Conservation (phyloP, 2,329 filamentous ascomycete species). For the Huntiella moniliformis region DNA sequence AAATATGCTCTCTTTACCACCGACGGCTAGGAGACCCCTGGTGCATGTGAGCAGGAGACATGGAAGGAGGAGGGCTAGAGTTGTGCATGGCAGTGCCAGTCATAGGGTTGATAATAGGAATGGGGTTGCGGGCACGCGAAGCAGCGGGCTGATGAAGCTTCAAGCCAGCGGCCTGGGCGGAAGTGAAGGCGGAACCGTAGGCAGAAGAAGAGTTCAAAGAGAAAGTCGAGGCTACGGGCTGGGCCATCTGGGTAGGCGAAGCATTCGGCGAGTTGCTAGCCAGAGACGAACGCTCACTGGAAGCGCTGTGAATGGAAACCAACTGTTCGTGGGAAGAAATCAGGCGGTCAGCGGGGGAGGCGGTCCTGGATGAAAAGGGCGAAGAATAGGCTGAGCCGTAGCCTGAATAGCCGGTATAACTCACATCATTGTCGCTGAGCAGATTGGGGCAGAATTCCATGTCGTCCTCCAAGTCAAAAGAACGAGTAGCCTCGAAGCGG, state of each 20-base stretch:
- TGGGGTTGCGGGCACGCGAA: conserved; percentile 80
- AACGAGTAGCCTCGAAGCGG: conserved; percentile 77
- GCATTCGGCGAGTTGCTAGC: conserved; percentile 86
- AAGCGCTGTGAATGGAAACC: conserved; percentile 79
- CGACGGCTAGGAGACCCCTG: conserved; percentile 25
- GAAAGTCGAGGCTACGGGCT: conserved; percentile 59
- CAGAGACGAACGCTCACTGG: conserved; percentile 86
- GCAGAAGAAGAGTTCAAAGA: conserved; percentile 51
- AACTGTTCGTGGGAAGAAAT: conserved; percentile 34
- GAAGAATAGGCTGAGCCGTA: not conserved
- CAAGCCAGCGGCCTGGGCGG: conserved; percentile 44
- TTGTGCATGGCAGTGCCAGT: conserved; percentile 66
- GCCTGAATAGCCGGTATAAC: conserved; percentile 18
- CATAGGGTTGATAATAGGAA: conserved; percentile 90
- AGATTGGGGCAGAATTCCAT: conserved; percentile 87
- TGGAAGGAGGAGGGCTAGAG: conserved; percentile 56
- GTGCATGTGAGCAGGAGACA: conserved; percentile 44
- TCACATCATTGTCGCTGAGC: conserved; percentile 84
- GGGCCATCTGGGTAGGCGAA: conserved; percentile 76
- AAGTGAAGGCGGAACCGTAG: conserved; percentile 45
- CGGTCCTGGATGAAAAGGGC: conserved; percentile 12
- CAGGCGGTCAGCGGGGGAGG: conserved; percentile 18
- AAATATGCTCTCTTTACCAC: conserved; percentile 26
- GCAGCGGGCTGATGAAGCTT: conserved; percentile 86
- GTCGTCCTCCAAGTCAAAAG: conserved; percentile 91